Percentiles rank a stretch among this genome's conserved stretches.
Evolutionary conservation across 1,284 basidiomycete species (phyloP).

Genomic region (Leccinum griseonigrum): DNA sequence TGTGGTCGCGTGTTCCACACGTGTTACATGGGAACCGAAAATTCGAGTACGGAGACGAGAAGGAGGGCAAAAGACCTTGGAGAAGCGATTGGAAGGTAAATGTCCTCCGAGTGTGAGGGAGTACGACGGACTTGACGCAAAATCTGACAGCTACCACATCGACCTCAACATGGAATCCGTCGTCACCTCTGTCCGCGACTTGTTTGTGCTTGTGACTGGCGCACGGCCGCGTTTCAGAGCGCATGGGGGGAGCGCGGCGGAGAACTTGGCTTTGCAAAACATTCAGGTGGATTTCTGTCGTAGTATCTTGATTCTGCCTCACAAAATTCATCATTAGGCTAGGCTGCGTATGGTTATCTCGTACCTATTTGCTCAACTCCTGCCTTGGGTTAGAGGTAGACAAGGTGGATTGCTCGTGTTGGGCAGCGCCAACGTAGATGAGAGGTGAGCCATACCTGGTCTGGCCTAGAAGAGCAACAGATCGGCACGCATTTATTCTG

Average conservation of each 20-base stretch:
- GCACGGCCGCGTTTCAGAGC: slow-evolving; percentile 81
- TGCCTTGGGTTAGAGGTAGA: slow-evolving; percentile 90
- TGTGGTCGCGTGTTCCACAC: slow-evolving; percentile 90
- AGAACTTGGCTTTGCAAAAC: slow-evolving; percentile 97
- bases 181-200: slow-evolving; percentile 77
- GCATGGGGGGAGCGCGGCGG: slow-evolving; percentile 84
- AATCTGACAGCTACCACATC: slow-evolving; percentile 73
- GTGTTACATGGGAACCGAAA: slow-evolving; percentile 99
- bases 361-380: slow-evolving; percentile 94
- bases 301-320: neutral
- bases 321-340: slow-evolving; percentile 48
- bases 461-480: neutral
- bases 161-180: slow-evolving; percentile 97
- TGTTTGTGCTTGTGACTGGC: slow-evolving; percentile 87
- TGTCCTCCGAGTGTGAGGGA: neutral
- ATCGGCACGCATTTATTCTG: neutral
- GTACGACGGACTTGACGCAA: slow-evolving; percentile 5
- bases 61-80: slow-evolving; percentile 84
- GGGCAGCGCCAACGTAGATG: slow-evolving; percentile 97
- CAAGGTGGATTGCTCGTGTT: slow-evolving; percentile 88
- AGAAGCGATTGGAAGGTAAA: slow-evolving; percentile 84
- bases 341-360: slow-evolving; percentile 94
- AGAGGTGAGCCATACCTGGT: slow-evolving; percentile 58
- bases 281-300: slow-evolving; percentile 66
- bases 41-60: slow-evolving; percentile 88